Evolutionary conservation across 1,139 yeast species (phyloP).

Genomic region (Kurtzmaniella quercitrusa): DNA sequence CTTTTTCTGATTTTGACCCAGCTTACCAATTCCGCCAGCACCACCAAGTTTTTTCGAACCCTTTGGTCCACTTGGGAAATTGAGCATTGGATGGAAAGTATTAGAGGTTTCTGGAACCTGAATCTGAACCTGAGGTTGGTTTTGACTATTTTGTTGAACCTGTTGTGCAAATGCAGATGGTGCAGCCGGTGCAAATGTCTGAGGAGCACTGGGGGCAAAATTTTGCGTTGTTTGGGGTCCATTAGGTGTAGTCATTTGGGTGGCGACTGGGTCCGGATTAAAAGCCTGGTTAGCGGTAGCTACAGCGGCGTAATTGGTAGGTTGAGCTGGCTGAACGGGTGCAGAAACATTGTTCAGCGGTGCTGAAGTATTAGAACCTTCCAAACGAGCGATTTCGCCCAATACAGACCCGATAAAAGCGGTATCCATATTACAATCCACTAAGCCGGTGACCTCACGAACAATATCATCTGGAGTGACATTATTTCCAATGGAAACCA

Average conservation of each 20-base stretch:
- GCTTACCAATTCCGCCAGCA: conserved; percentile 9
- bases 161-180: conserved; percentile 10
- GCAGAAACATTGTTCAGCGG: too few relatives aligned
- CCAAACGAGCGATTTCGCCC: conserved; percentile 37
- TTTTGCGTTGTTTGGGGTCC: not conserved
- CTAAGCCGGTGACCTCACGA: conserved; percentile 59
- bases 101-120: conserved; percentile 4
- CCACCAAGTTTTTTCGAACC: conserved; percentile 7
- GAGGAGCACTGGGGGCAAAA: not conserved
- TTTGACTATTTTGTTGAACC: conserved; percentile 14
- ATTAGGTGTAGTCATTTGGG: not conserved
- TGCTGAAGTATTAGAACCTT: not conserved
- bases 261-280: not conserved
- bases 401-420: conserved; percentile 50
- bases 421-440: conserved; percentile 59
- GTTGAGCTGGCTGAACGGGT: not conserved
- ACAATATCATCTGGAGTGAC: conserved; percentile 63
- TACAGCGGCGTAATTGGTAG: not conserved
- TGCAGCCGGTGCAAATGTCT: conserved; percentile 6
- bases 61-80: conserved; percentile 19
- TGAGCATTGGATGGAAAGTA: conserved; percentile 7
- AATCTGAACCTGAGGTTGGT: conserved; percentile 14
- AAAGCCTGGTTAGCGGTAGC: not conserved
- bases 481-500: conserved; percentile 68
- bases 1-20: conserved; percentile 14